Base-by-base conservation (phyloP, 2,329 filamentous ascomycete genomes). In the Gyromitra esculenta region DNA sequence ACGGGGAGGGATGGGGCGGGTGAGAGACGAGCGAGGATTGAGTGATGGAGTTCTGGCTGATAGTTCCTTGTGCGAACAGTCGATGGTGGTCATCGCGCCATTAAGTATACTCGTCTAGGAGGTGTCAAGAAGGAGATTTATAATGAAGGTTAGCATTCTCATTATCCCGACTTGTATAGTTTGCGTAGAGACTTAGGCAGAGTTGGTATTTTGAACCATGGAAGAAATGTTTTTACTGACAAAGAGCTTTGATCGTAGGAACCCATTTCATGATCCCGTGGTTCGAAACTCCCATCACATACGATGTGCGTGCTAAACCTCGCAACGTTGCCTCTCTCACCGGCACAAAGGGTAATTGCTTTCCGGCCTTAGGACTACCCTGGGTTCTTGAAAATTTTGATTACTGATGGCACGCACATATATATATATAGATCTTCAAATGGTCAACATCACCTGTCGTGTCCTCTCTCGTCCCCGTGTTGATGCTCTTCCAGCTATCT, bases 371-470 rank as follows among this genome's bases (percentile, higher is more conserved):
- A 8, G 11, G 35, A n/a, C 21, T 54, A n/a, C 11, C 2, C 8
- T 52, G 7, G 7, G 31, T 43, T 43, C 31, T 57, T 9, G 21
- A n/a, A 18, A 57, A 13, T 7, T 21, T 43, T 75, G 31, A 64
- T 39, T 4, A 18, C 2, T 9, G 39, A 43, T 25, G 2, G 25
- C 25, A 31, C 25, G 4, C 25, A 31, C 25, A 31, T 2, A 31
- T 18, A 18, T 37, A 35, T 25, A 74, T 56, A 48, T 13, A 80
- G 96, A 99, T 85, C 87, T 99, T 85, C 96, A 99, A 87, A 99
- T 99, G 96, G 96, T 98, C 83, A 99, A 99, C 89, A 98, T 99
- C 84, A 99, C 95, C 83, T 99, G 96, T 86, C 95, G 96, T 92
- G 96, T 99, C 75, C 92, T 99, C 68, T 97, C 95, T 75, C 88